Percentiles rank a stretch among this genome's conserved stretches.
Conservation (phyloP, 768 basidiomycete species). For the Trametes punicea region DNA sequence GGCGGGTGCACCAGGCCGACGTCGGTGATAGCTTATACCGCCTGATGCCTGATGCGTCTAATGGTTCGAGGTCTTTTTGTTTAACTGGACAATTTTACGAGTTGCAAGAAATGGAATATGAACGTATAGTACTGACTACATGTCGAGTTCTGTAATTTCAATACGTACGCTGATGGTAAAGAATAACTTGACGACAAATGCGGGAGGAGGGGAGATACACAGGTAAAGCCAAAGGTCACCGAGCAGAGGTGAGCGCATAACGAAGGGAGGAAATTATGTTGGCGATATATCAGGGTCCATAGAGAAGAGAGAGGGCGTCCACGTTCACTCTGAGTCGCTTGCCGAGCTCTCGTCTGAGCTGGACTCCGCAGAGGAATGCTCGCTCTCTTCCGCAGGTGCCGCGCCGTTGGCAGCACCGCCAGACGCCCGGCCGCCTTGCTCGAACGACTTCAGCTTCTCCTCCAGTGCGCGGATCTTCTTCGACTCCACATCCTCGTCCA, state of each 20-base stretch:
- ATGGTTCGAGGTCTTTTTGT: no score
- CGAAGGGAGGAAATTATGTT: neutral
- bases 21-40: conserved; percentile 4
- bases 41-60: no score
- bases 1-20: conserved; percentile 23
- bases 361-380: conserved; percentile 76
- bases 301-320: neutral
- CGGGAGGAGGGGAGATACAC: conserved; percentile 7
- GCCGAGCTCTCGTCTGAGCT: conserved; percentile 80
- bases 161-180: conserved; percentile 25
- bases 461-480: conserved; percentile 93
- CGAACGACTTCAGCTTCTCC: conserved; percentile 82
- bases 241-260: conserved; percentile 17
- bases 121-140: conserved; percentile 29
- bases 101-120: conserved; percentile 13
- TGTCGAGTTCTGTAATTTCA: conserved; percentile 30
- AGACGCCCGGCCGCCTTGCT: conserved; percentile 40
- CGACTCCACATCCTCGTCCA: conserved; percentile 95
- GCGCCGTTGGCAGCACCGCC: conserved; percentile 31
- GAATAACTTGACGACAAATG: conserved; percentile 23
- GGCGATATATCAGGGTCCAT: conserved; percentile 8
- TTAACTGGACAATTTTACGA: no score
- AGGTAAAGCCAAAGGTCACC: conserved; percentile 6
- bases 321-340: conserved; percentile 73
- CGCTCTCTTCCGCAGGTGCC: conserved; percentile 54